Evolutionary conservation across 2,329 filamentous ascomycete genomes (phyloP), one percentile per base, ranked within the genome.

Genomic region (Sporothrix pallida): DNA sequence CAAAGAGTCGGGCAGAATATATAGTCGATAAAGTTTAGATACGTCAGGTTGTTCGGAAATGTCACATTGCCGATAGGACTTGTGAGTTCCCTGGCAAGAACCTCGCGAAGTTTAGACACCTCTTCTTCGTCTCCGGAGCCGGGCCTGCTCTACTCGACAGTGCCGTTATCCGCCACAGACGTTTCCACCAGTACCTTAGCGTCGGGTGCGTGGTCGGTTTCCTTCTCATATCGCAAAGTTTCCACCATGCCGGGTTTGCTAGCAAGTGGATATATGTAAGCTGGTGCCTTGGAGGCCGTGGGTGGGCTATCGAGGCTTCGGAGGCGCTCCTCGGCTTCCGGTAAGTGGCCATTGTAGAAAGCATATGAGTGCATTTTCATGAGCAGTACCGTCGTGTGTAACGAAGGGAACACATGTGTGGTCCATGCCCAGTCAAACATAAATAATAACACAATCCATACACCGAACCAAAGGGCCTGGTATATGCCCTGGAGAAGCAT

Each of bases 291-390:
- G 70, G 91, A 91, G 4, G 89, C 88, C 4, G 87, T 89, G n/a
- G 88, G 87, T 1, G 94, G 94, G 73, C 88, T 83, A 81, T 99
- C 96, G 48, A 99, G 90, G 56, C 90, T 90, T 73, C 88, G 89
- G 13, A 99, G 86, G 12, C 94, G 91, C 80, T 92, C 91, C 81
- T 97, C 89, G 0, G 94, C 97, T 81, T 96, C 93, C 77, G 92
- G 93, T 17, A 99, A 86, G 81, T 99, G 96, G 12, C 96, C 96
- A 79, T 98, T 98, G 85, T 99, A 99, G 82, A 98, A 99, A 31
- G 94, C 93, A 80, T 97, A 99, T 6, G 95, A 98, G 82, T 99
- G 96, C 90, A 98, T 96, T 86, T 99, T 99, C 96, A 99, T 99
- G 70, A 98, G 90, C 23, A 99, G 87, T 8, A 93, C 92, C 83